A percentile compares a stretch with the other conserved stretches of the same genome.
Conservation (phyloP, 2,329 filamentous ascomycete species). For the Epichloe sp. region DNA sequence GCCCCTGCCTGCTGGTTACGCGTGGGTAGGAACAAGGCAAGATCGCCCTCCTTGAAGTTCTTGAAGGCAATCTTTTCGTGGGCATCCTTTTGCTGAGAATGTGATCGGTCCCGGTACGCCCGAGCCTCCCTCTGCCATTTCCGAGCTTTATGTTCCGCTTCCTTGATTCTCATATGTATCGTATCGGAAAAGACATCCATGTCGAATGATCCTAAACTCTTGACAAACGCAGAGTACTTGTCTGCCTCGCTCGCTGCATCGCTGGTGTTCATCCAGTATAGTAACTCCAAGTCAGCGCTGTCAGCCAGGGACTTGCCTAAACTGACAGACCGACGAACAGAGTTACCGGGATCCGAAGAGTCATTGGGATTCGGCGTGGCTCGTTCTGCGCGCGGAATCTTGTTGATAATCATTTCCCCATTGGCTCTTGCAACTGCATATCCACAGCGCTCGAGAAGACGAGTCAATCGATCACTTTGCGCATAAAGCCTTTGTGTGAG, state of each 20-base stretch:
- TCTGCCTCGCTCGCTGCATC: conserved; percentile 53
- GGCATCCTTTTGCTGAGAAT: conserved; percentile 66
- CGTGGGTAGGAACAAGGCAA: conserved; percentile 87
- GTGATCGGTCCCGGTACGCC: conserved; percentile 75
- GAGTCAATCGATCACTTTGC: conserved; percentile 72
- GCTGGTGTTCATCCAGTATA: conserved; percentile 70
- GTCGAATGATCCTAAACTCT: conserved; percentile 64
- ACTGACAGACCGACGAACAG: conserved; percentile 40
- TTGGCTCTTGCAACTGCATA: conserved; percentile 68
- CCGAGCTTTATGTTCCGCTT: conserved; percentile 82
- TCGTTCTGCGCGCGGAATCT: conserved; percentile 49
- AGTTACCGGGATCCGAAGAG: conserved; percentile 41
- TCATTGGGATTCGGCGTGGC: conserved; percentile 41
- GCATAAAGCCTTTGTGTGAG: conserved; percentile 71
- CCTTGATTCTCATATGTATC: conserved; percentile 78
- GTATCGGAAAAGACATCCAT: conserved; percentile 74
- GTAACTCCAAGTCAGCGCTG: conserved; percentile 54
- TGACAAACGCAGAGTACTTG: conserved; percentile 64
- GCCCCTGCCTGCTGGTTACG: conserved; percentile 87
- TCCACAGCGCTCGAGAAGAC: conserved; percentile 74
- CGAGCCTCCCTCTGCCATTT: conserved; percentile 88
- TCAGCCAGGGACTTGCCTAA: conserved; percentile 43
- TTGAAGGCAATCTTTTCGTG: conserved; percentile 94
- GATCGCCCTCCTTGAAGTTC: conserved; percentile 90
- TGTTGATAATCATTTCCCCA: conserved; percentile 61